These are phyloP conservation scores for Claviceps capensis DNA, from an alignment of 2,329 filamentous ascomycete species.

Conservation along the genomic window DNA sequence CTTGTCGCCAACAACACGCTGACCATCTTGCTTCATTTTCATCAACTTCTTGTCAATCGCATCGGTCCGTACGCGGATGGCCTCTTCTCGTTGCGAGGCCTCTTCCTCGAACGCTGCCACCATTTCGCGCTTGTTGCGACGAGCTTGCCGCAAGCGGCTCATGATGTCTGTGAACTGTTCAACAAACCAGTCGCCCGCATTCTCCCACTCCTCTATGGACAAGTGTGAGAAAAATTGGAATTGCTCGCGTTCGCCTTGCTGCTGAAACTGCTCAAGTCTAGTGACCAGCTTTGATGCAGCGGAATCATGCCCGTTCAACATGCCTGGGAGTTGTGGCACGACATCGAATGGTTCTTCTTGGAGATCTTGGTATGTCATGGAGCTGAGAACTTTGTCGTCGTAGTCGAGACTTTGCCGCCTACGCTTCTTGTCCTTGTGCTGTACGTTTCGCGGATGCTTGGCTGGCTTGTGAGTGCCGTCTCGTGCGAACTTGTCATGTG, in stretches of 20 bases:
- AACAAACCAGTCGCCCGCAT: constrained; percentile 46
- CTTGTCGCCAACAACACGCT: constrained; percentile 38
- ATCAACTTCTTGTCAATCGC: constrained; percentile 40
- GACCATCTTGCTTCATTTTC: constrained; percentile 42
- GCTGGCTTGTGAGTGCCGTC: constrained; percentile 13
- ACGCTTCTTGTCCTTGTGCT: constrained; percentile 23
- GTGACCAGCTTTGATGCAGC: constrained; percentile 29
- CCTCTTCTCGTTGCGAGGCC: constrained; percentile 39
- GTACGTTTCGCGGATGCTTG: constrained; percentile 7
- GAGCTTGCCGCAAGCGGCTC: constrained; percentile 31
- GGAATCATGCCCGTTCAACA: constrained; percentile 19
- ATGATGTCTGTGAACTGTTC: constrained; percentile 38
- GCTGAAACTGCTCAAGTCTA: constrained; percentile 36
- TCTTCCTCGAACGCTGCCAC: constrained; percentile 40
- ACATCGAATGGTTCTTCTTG: constrained; percentile 41
- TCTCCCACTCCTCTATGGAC: constrained; percentile 43
- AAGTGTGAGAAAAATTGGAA: constrained; percentile 38
- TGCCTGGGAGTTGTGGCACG: constrained; percentile 29
- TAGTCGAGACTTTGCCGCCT: constrained; percentile 37
- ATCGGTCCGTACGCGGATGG: constrained; percentile 37
- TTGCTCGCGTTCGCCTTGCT: constrained; percentile 31
- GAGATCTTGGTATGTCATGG: constrained; percentile 39
- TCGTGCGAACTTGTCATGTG: constrained; percentile 9
- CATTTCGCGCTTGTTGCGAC: constrained; percentile 34
- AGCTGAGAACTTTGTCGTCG: constrained; percentile 39